These are phyloP conservation scores for Talaromyces sp. DNA, from an alignment of 2,329 filamentous ascomycete genomes.

Conservation along the genomic window DNA sequence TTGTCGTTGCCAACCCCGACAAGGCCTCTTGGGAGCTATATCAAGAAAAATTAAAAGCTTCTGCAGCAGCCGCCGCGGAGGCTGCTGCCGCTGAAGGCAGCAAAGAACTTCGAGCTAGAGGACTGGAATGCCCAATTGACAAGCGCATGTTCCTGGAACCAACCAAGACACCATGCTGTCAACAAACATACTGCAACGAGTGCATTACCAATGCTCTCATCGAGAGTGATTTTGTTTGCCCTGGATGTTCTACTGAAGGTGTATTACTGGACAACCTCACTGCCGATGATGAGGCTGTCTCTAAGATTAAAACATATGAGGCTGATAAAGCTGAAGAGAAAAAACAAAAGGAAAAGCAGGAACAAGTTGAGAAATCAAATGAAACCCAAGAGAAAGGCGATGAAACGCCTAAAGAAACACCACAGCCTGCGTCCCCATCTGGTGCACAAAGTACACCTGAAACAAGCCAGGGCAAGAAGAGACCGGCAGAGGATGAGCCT, in stretches of 20 bases:
- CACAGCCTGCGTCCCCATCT: conserved; percentile 22
- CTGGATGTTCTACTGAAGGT: conserved; percentile 82
- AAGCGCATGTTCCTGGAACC: conserved; percentile 97
- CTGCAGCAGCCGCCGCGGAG: conserved; percentile 74
- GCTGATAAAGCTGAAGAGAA: conserved; percentile 46
- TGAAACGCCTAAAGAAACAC: conserved; percentile 10
- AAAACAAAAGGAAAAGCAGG: conserved; percentile 38
- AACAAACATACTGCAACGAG: conserved; percentile 97
- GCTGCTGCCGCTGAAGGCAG: conserved; percentile 71
- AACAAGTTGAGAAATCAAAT: conserved; percentile 21
- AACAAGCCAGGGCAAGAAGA: conserved; percentile 61
- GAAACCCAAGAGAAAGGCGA: conserved; percentile 15
- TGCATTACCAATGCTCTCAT: conserved; percentile 99
- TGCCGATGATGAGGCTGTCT: conserved; percentile 70
- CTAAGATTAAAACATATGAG: conserved; percentile 73
- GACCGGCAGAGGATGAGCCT: conserved; percentile 68
- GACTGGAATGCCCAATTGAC: conserved; percentile 91
- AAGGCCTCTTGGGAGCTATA: conserved; percentile 96
- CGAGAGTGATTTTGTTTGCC: conserved; percentile 96
- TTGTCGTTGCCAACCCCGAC: conserved; percentile 92
- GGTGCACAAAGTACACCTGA: conserved; percentile 26
- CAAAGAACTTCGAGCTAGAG: conserved; percentile 81
- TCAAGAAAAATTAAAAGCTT: conserved; percentile 86
- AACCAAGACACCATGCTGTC: conserved; percentile 98
- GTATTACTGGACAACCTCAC: conserved; percentile 89